Conservation (phyloP, 2,329 filamentous ascomycete species). For the Aspergillus sp. region DNA sequence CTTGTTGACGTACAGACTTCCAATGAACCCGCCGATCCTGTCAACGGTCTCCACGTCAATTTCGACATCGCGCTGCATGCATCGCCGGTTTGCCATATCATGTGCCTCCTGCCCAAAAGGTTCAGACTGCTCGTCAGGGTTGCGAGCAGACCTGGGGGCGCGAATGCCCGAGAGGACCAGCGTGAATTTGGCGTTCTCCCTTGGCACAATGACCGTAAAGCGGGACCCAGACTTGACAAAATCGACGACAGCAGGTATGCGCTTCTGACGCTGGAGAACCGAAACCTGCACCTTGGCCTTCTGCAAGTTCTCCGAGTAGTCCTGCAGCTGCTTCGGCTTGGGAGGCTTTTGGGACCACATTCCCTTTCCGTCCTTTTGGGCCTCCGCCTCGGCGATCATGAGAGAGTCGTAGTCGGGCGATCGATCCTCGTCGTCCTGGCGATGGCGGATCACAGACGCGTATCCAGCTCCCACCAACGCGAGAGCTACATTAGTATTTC, state of each 20-base stretch:
- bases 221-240: slow-evolving; percentile 96
- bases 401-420: slow-evolving; percentile 78
- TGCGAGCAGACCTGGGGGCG: slow-evolving; percentile 75
- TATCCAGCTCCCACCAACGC: slow-evolving; percentile 85
- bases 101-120: slow-evolving; percentile 92
- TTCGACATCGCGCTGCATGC: slow-evolving; percentile 90
- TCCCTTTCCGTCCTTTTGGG: slow-evolving; percentile 80
- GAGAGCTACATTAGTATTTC: slow-evolving; percentile 79
- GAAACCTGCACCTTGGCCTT: slow-evolving; percentile 93
- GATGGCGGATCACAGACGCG: slow-evolving; percentile 86
- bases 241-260: slow-evolving; percentile 85
- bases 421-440: slow-evolving; percentile 87
- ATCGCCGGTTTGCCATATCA: slow-evolving; percentile 78
- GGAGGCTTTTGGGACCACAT: slow-evolving; percentile 90
- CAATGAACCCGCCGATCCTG: slow-evolving; percentile 96
- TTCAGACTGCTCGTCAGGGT: slow-evolving; percentile 71
- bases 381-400: slow-evolving; percentile 41
- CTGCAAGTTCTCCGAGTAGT: slow-evolving; percentile 85
- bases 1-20: slow-evolving; percentile 82
- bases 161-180: slow-evolving; percentile 90
- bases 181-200: slow-evolving; percentile 88
- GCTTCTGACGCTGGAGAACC: slow-evolving; percentile 80
- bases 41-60: slow-evolving; percentile 91
- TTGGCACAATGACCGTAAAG: slow-evolving; percentile 83
- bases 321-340: slow-evolving; percentile 70